A percentile compares a stretch with the other conserved stretches of the same genome.
These are phyloP conservation scores for Lachancea sp. DNA, from an alignment of 805 yeast genomes.

Conservation along the genomic window DNA sequence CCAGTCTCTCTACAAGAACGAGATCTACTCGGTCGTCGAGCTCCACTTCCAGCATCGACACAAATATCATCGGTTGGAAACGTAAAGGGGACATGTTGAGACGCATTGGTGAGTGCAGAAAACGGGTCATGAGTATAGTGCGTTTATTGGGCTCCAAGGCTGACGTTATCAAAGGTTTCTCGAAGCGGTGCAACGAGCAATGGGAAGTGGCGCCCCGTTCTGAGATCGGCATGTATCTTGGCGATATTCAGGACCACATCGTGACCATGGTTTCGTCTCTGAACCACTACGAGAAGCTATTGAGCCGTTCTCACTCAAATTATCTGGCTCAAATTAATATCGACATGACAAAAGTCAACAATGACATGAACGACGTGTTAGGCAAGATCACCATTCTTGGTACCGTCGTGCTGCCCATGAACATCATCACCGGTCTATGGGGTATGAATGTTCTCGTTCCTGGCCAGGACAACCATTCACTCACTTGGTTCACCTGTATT, in stretches of 20 bases:
- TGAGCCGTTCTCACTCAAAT: slow-evolving; percentile 93
- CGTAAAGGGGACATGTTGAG: slow-evolving; percentile 92
- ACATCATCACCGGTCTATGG: slow-evolving; percentile 94
- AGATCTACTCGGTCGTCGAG: slow-evolving; percentile 20
- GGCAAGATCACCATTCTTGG: slow-evolving; percentile 92
- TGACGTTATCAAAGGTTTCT: slow-evolving; percentile 94
- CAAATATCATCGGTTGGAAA: slow-evolving; percentile 64
- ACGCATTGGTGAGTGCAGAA: slow-evolving; percentile 91
- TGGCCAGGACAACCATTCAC: slow-evolving; percentile 65
- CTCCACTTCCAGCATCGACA: slow-evolving; percentile 33
- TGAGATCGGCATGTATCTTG: slow-evolving; percentile 90
- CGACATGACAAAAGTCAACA: slow-evolving; percentile 95
- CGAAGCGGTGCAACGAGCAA: slow-evolving; percentile 82
- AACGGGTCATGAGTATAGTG: slow-evolving; percentile 84
- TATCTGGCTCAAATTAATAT: slow-evolving; percentile 94
- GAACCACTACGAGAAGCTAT: slow-evolving; percentile 87
- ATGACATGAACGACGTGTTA: slow-evolving; percentile 92
- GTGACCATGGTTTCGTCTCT: slow-evolving; percentile 95
- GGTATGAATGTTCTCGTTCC: slow-evolving; percentile 98
- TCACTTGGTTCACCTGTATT: slow-evolving; percentile 61
- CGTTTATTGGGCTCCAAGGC: slow-evolving; percentile 87
- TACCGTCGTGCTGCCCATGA: slow-evolving; percentile 91
- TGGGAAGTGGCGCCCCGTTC: slow-evolving; percentile 73
- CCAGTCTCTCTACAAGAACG: slow-evolving; percentile 13
- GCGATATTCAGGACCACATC: slow-evolving; percentile 96